Conservation (phyloP, 495 filamentous ascomycete species). For the Hypoxylon cercidicola region DNA sequence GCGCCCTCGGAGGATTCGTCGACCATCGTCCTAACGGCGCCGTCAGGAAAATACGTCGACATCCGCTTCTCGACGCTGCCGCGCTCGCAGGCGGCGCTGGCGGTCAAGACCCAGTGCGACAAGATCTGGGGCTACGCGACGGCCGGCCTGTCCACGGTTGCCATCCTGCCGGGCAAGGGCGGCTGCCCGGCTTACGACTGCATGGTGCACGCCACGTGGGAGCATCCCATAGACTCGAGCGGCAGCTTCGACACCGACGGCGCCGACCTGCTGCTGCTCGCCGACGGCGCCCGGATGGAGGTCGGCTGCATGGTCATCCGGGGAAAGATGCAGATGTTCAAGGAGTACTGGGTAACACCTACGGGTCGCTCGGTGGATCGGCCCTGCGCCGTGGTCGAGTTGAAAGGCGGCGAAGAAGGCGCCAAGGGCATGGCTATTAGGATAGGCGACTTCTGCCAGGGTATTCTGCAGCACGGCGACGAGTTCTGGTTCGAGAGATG, state of each 20-base stretch:
- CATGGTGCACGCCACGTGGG: slow-evolving; percentile 13
- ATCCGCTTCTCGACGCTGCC: slow-evolving; percentile 9
- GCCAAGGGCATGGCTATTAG: slow-evolving; percentile 15
- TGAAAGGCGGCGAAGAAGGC: background rate
- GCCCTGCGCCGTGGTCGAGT: background rate
- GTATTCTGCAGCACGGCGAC: slow-evolving; percentile 10
- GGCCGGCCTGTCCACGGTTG: background rate
- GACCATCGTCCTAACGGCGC: slow-evolving; percentile 6
- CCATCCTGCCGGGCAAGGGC: slow-evolving; percentile 1
- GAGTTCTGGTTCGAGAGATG: slow-evolving; percentile 16
- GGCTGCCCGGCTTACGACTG: slow-evolving; percentile 8
- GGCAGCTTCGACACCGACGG: slow-evolving; percentile 13
- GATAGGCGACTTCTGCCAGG: slow-evolving; percentile 15
- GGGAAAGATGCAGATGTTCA: slow-evolving; percentile 17
- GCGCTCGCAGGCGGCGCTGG: slow-evolving; percentile 6
- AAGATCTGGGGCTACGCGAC: slow-evolving; percentile 5
- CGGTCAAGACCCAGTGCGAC: background rate
- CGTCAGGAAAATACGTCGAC: slow-evolving; percentile 14
- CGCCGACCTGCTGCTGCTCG: slow-evolving; percentile 9
- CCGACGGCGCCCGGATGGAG: slow-evolving; percentile 8
- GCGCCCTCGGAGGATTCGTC: slow-evolving; percentile 8
- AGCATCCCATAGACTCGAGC: slow-evolving; percentile 12
- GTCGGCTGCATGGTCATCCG: slow-evolving; percentile 9
- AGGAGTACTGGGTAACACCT: slow-evolving; percentile 17
- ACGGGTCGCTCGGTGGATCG: background rate